Conservation (phyloP, 768 basidiomycete genomes). For the Boletus subparvulus region DNA sequence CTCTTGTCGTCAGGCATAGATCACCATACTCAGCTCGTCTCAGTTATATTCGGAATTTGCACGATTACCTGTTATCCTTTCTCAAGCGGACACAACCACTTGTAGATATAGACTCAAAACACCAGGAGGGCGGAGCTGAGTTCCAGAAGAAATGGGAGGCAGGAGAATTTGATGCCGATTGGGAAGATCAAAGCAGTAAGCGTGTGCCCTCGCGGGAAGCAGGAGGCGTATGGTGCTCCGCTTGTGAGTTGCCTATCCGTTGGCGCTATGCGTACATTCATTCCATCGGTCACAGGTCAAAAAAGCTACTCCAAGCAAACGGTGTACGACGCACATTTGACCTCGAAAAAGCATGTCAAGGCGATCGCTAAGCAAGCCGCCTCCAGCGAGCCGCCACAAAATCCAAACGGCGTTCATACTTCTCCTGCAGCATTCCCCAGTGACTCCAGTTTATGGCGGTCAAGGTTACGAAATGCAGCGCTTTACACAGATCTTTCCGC, state of each 20-base stretch:
- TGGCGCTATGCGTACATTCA: background rate
- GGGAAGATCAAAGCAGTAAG: slow-evolving; percentile 58
- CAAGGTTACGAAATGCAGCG: slow-evolving; percentile 64
- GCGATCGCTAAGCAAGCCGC: slow-evolving; percentile 72
- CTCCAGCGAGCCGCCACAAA: slow-evolving; percentile 34
- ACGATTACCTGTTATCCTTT: slow-evolving; percentile 85
- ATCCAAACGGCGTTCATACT: slow-evolving; percentile 34
- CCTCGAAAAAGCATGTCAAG: slow-evolving; percentile 95
- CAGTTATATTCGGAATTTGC: slow-evolving; percentile 83
- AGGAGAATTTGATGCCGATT: slow-evolving; percentile 64
- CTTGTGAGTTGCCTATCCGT: slow-evolving; percentile 59
- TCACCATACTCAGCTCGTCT: slow-evolving; percentile 7
- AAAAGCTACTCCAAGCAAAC: slow-evolving; percentile 96
- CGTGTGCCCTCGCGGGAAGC: slow-evolving; percentile 40
- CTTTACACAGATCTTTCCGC: slow-evolving; percentile 69
- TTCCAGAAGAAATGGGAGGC: slow-evolving; percentile 83
- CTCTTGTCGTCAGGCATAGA: slow-evolving; percentile 1
- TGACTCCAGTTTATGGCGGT: slow-evolving; percentile 31
- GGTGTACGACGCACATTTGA: slow-evolving; percentile 94
- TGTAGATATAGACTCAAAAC: slow-evolving; percentile 67
- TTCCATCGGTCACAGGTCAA: slow-evolving; percentile 59
- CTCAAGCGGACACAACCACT: slow-evolving; percentile 82
- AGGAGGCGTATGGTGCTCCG: slow-evolving; percentile 88
- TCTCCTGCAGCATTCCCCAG: slow-evolving; percentile 35
- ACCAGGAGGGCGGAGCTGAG: slow-evolving; percentile 60